A percentile compares a stretch with the other conserved stretches of the same genome.
phyloP scores from a whole-genome alignment of 345 rosid species.

The Firmiana major region DNA sequence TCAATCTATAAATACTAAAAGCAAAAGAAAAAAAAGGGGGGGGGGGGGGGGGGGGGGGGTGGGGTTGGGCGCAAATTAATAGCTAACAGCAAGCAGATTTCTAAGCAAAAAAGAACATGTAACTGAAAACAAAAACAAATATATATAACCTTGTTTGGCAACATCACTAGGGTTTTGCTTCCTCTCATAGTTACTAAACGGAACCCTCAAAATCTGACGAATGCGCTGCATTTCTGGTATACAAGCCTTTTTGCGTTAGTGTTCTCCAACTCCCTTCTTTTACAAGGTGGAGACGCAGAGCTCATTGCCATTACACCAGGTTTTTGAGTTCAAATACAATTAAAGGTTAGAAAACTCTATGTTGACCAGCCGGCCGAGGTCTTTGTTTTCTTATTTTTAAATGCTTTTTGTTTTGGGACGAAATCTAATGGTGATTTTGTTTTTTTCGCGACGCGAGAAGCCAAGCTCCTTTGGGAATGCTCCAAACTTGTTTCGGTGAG shows the following conservation, averaged over 20 bases:
- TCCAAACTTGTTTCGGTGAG: too few species aligned
- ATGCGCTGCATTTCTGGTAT: not conserved
- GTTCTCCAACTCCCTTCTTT: not conserved
- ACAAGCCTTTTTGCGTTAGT: not conserved
- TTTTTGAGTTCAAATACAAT: not conserved
- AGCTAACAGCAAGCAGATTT: not conserved
- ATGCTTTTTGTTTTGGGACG: not conserved
- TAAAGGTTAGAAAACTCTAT: not conserved
- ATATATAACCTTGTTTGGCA: slow-evolving; percentile 49
- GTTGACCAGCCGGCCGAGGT: not conserved
- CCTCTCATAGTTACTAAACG: slow-evolving; percentile 51
- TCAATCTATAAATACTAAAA: not conserved
- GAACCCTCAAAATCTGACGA: slow-evolving; percentile 27
- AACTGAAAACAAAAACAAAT: not conserved
- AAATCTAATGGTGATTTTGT: not conserved
- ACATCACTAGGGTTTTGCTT: slow-evolving; percentile 85
- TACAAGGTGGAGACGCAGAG: not conserved
- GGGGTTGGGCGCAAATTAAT: not conserved
- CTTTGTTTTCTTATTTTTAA: not conserved
- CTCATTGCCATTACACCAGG: not conserved
- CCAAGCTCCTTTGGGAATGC: not conserved
- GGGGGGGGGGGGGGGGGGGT: too few species aligned
- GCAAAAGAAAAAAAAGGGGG: too few species aligned
- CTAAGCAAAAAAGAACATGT: not conserved
- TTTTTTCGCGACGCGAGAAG: not conserved